phyloP scores from a whole-genome alignment of 177 flowering plant species.

The Vitis hybrid region DNA sequence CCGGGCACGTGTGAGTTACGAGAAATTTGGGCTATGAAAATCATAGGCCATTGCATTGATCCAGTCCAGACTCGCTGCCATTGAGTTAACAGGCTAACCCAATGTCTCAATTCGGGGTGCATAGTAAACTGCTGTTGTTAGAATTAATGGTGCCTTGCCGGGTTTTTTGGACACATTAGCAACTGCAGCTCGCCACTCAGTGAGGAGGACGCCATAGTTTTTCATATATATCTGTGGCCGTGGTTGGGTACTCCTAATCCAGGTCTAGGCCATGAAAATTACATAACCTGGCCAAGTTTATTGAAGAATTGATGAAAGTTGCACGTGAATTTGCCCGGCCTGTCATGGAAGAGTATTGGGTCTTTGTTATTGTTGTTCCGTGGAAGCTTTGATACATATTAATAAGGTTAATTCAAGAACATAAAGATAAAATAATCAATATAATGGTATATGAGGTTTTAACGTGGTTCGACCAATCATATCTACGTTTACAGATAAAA shows the following conservation, averaged over 20 bases:
- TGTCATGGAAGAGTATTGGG: constrained; percentile 38
- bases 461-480: too few relatives aligned
- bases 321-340: constrained; percentile 1
- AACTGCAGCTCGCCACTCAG: constrained; percentile 43
- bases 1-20: constrained; percentile 13
- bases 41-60: constrained; percentile 16
- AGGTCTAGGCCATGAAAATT: constrained; percentile 49
- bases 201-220: constrained; percentile 31
- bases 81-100: constrained; percentile 17
- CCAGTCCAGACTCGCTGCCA: constrained; percentile 23
- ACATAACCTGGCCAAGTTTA: constrained; percentile 28
- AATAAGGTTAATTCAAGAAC: constrained; percentile 6
- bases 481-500: too few relatives aligned
- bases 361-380: background rate
- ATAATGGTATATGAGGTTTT: too few relatives aligned
- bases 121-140: constrained; percentile 14
- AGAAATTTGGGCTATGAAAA: constrained; percentile 11
- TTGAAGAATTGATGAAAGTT: constrained; percentile 47
- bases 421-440: constrained; percentile 16
- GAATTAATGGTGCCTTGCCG: constrained; percentile 11
- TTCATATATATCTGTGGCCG: constrained; percentile 20
- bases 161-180: constrained; percentile 18
- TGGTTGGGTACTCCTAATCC: constrained; percentile 44
- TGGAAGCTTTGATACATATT: too few relatives aligned
- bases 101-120: background rate